Percentiles rank a stretch among this genome's conserved stretches.
These are phyloP conservation scores for Gossypium stocksii DNA, from an alignment of 345 rosid genomes.

Conservation along the genomic window DNA sequence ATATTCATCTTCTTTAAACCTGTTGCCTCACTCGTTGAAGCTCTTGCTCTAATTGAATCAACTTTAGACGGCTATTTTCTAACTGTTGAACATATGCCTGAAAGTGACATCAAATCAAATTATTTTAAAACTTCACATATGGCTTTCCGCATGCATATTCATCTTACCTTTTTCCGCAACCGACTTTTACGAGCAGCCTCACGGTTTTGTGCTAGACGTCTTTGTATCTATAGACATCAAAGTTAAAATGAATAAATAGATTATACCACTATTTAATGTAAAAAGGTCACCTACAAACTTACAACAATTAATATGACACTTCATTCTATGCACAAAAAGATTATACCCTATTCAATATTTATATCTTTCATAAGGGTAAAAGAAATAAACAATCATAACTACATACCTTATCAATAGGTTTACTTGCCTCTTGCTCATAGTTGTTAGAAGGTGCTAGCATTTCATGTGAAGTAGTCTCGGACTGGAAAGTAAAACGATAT, in stretches of 20 bases:
- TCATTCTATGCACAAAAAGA: not conserved
- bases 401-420: conserved; percentile 62
- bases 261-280: not conserved
- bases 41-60: conserved; percentile 84
- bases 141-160: not conserved
- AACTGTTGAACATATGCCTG: conserved; percentile 96
- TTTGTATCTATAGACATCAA: conserved; percentile 47
- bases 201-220: conserved; percentile 92
- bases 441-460: conserved; percentile 49
- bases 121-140: not conserved
- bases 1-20: conserved; percentile 29
- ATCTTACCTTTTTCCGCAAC: conserved; percentile 74
- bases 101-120: conserved; percentile 18
- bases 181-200: conserved; percentile 99
- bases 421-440: conserved; percentile 78
- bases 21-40: conserved; percentile 73
- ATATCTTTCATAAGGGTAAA: not conserved
- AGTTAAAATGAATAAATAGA: conserved; percentile 4
- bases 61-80: conserved; percentile 82
- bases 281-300: not conserved
- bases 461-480: conserved; percentile 78
- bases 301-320: not conserved
- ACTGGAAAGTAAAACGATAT: conserved; percentile 39
- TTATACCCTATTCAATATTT: not conserved
- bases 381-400: not conserved